Base-by-base conservation (phyloP, 306 rosid species). In the Casuarina cunninghamiana region DNA sequence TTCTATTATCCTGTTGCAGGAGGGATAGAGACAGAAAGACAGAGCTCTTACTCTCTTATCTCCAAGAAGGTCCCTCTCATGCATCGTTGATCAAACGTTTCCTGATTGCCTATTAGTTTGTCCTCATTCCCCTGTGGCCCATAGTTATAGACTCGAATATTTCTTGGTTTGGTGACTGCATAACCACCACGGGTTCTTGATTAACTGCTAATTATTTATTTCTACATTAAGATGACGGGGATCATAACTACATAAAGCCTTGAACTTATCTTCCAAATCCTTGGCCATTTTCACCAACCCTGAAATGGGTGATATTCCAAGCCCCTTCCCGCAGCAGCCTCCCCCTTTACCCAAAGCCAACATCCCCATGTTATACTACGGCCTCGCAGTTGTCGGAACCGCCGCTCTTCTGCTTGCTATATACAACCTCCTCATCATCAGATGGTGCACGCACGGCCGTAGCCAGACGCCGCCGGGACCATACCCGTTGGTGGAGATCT, bases 351-450 rank as follows among this genome's bases (percentile, higher is more conserved):
- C 85, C 37, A 80, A 80, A 11, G 61, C 88, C 43, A 83, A 57
- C 85, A 54, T 88, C 15, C 82, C 94, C 62, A 83, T 87, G 90
- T 72, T 95, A 37, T 93, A 86, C 80, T 96, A 91, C 42, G 90
- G 91, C 71, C 94, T 96, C 1, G 86, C 85, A 2, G 90, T 89
- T 43, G 46, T 93, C 2, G 96, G 93, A 75, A 80, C 88, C 6
- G 86, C 90, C 5, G 89, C 91, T 41, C 51, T 91, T 53, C 77
- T 91, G 3, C 74, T 96, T 11, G 86, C 80, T 53, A 16, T 91
- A 5, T 96, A 91, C 93, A 90, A 96, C 89, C 83, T 96, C 60
- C 71, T 95, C 80, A 71, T 91, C 78, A 49, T 90, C 76, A 81
- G 66, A 74, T 80, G 88, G 81, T 84, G 91, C 41, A 55, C 83